Conservation (phyloP, 164 flowering plant species). For the Annona squamosa region DNA sequence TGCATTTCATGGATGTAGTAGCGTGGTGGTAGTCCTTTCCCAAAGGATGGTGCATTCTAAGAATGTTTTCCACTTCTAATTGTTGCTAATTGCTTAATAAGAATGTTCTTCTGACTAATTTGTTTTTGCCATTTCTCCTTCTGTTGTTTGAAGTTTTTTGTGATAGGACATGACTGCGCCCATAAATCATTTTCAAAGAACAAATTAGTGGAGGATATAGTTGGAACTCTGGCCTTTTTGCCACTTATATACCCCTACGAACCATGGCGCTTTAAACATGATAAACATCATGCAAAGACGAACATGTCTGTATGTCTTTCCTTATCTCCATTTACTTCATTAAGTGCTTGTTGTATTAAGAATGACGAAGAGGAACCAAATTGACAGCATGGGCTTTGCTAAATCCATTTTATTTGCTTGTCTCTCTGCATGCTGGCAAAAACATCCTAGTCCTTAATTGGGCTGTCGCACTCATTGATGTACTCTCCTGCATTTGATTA, state of each 20-base stretch:
- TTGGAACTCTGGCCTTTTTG: conserved; percentile 91
- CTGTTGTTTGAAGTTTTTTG: conserved; percentile 57
- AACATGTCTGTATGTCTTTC: conserved; percentile 57
- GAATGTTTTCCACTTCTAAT: background rate
- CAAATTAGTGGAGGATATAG: conserved; percentile 87
- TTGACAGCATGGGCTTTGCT: background rate
- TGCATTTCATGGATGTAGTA: background rate
- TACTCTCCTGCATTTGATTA: no score
- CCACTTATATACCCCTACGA: conserved; percentile 96
- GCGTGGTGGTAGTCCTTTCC: background rate
- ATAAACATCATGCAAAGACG: conserved; percentile 90
- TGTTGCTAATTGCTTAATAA: background rate
- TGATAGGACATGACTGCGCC: conserved; percentile 98
- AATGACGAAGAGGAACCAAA: background rate
- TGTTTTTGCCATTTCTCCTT: background rate
- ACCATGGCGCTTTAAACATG: conserved; percentile 97
- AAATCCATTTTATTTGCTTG: background rate
- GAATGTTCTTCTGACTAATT: background rate
- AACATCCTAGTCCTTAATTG: no score
- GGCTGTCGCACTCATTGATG: no score
- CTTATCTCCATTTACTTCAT: background rate
- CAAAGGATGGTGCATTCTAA: background rate
- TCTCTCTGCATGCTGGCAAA: background rate
- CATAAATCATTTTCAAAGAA: conserved; percentile 92
- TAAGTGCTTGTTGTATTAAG: background rate